These are phyloP conservation scores for Sporothrix sp. DNA, from an alignment of 2,329 filamentous ascomycete genomes.

Conservation along the genomic window DNA sequence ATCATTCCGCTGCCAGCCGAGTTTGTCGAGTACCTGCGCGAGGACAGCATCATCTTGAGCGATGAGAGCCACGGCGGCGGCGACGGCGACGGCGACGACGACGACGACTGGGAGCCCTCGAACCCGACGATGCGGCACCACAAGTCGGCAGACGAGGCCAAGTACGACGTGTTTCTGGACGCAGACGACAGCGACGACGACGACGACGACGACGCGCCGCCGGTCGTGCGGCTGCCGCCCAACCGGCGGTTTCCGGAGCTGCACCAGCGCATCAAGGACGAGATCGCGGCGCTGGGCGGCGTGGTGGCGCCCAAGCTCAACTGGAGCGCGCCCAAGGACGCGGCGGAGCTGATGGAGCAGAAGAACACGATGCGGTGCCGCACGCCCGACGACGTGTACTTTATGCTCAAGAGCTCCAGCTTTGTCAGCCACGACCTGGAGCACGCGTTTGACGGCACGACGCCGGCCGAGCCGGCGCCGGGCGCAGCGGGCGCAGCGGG, in stretches of 20 bases:
- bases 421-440: conserved; percentile 92
- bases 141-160: conserved; percentile 33
- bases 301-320: conserved; percentile 88
- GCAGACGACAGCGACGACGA: conserved; percentile 34
- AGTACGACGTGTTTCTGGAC: conserved; percentile 17
- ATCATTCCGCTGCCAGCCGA: conserved; percentile 65
- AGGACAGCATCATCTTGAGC: conserved; percentile 85
- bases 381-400: conserved; percentile 81
- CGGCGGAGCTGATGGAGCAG: conserved; percentile 78
- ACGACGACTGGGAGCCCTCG: conserved; percentile 44
- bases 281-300: conserved; percentile 73
- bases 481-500: too few species aligned
- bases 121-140: conserved; percentile 22
- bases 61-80: conserved; percentile 39
- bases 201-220: conserved; percentile 40
- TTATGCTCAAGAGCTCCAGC: conserved; percentile 87
- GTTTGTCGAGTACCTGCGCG: conserved; percentile 79
- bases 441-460: conserved; percentile 68
- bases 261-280: conserved; percentile 65
- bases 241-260: conserved; percentile 57
- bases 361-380: conserved; percentile 87
- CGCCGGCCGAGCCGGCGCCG: too few species aligned
- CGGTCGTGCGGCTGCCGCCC: conserved; percentile 31
- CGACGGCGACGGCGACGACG: conserved; percentile 36
- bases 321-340: conserved; percentile 95